Evolutionary conservation across 2,329 filamentous ascomycete species (phyloP).

Genomic region (Pseudogymnoascus sp.): DNA sequence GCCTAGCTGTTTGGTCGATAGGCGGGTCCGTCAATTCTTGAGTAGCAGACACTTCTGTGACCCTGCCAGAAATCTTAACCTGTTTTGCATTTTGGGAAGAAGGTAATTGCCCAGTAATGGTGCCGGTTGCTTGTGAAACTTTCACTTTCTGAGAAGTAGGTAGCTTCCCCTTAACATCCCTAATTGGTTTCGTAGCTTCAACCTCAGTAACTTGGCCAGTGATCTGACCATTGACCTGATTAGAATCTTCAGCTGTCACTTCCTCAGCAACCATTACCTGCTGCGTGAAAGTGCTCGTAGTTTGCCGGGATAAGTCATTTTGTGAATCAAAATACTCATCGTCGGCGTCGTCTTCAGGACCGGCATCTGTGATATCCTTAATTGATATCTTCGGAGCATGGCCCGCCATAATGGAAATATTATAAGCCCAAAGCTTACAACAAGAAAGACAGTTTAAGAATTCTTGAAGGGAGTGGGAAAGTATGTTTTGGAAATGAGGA

Average conservation of each 20-base stretch:
- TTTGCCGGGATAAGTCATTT: background rate
- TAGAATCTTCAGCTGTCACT: background rate
- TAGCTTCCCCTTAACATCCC: background rate
- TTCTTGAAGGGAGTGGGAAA: background rate
- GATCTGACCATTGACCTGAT: background rate
- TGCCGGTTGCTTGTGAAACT: background rate
- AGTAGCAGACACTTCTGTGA: background rate
- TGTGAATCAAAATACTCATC: background rate
- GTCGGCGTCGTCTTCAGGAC: background rate
- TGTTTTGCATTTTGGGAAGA: background rate
- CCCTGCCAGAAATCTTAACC: background rate
- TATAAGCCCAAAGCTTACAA: background rate
- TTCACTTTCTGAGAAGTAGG: background rate
- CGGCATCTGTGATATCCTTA: background rate
- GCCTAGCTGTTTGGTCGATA: background rate
- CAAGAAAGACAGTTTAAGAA: background rate
- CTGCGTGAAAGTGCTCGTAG: background rate
- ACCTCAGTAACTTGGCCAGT: background rate
- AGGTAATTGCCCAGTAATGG: background rate
- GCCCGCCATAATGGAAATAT: background rate
- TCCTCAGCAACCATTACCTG: background rate
- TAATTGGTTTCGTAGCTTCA: background rate
- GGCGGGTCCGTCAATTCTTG: background rate
- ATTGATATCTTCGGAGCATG: background rate
- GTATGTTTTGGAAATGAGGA: background rate